Evolutionary conservation across 345 rosid genomes (phyloP).

Genomic region (Lepidium africanum): DNA sequence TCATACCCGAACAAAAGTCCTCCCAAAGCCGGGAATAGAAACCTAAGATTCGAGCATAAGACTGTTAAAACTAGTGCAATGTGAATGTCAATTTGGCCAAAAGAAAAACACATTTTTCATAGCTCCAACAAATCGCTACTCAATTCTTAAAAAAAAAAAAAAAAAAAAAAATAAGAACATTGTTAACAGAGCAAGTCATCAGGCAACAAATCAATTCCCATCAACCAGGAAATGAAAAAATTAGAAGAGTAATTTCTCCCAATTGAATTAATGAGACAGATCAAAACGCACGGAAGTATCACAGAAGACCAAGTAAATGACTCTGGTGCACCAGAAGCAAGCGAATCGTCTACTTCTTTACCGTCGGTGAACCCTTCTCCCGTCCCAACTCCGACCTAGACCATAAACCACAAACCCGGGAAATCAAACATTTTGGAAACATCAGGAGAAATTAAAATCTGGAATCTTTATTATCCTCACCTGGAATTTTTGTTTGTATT

Average conservation of each 20-base stretch:
- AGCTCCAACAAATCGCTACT: background rate
- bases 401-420: background rate
- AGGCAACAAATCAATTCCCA: background rate
- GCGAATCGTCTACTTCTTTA: conserved; percentile 45
- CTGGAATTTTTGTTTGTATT: conserved; percentile 22
- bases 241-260: background rate
- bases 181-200: background rate
- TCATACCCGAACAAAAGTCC: conserved; percentile 91
- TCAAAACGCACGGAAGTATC: conserved; percentile 64
- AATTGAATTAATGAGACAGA: background rate
- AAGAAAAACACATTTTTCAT: background rate
- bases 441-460: background rate
- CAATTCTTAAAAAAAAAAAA: no score
- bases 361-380: conserved; percentile 39
- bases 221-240: background rate
- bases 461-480: conserved; percentile 16
- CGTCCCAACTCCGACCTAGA: conserved; percentile 40
- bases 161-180: no score
- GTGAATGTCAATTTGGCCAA: background rate
- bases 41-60: conserved; percentile 38
- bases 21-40: conserved; percentile 87
- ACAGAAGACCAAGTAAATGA: conserved; percentile 83
- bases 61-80: background rate
- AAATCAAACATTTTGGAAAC: background rate
- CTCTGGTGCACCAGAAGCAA: conserved; percentile 46